phyloP scores from a whole-genome alignment of 164 flowering plant genomes.

The Cinnamomum chago region DNA sequence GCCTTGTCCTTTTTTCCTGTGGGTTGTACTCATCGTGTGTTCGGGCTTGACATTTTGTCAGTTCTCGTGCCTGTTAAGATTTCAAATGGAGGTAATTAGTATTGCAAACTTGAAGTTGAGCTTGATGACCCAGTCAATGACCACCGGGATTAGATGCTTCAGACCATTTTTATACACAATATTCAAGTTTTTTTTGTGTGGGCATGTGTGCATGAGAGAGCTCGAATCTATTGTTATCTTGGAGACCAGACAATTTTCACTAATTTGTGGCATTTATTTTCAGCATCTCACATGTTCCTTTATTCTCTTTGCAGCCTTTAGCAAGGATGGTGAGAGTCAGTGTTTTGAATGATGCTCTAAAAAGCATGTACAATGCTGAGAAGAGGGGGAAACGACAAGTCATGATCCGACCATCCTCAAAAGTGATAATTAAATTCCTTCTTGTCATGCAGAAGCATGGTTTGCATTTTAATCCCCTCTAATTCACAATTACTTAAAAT shows the following conservation, averaged over 20 bases:
- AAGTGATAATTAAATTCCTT: constrained; percentile 27
- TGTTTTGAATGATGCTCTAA: constrained; percentile 32
- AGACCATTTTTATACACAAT: too few species aligned
- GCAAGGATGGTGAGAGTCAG: constrained; percentile 19
- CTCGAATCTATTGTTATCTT: too few species aligned
- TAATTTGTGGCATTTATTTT: background rate
- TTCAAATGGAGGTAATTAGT: too few species aligned
- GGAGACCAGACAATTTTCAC: background rate
- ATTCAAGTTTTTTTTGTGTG: too few species aligned
- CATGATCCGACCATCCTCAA: constrained; percentile 32
- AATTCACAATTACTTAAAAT: background rate
- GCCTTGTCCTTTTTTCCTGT: too few species aligned
- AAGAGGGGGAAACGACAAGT: constrained; percentile 34
- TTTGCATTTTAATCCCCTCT: constrained; percentile 7
- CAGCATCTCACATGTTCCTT: background rate
- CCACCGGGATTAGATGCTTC: too few species aligned
- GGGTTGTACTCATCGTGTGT: too few species aligned
- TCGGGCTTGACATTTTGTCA: too few species aligned
- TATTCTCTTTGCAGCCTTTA: constrained; percentile 1
- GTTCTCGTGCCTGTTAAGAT: too few species aligned
- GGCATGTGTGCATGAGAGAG: too few species aligned
- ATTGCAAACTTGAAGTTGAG: too few species aligned
- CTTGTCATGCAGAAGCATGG: constrained; percentile 35
- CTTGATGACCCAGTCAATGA: too few species aligned
- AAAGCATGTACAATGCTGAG: constrained; percentile 38